A percentile compares a stretch with the other conserved stretches of the same genome.
These are phyloP conservation scores for Podochytrium sp. DNA, from an alignment of 192 early-diverging fungal species.

Conservation along the genomic window DNA sequence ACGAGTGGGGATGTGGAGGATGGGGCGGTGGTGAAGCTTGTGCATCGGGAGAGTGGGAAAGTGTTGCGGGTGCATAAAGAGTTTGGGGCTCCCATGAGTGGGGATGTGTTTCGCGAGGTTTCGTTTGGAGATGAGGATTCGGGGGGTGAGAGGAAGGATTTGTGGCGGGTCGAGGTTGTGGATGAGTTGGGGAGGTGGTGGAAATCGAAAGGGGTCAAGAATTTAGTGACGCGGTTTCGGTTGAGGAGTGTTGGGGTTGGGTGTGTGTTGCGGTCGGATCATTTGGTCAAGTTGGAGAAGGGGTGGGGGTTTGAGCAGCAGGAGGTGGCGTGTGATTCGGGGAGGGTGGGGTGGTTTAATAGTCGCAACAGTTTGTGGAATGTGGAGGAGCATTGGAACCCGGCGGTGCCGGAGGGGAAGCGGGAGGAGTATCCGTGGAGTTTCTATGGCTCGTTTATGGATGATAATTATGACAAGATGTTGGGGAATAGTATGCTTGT, in stretches of 20 bases:
- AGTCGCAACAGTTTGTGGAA: conserved; percentile 81
- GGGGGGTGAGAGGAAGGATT: background rate
- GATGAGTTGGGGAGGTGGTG: conserved; percentile 57
- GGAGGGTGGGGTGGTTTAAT: conserved; percentile 53
- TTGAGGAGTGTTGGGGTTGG: conserved; percentile 71
- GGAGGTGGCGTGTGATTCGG: conserved; percentile 78
- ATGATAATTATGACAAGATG: conserved; percentile 94
- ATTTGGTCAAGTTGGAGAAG: conserved; percentile 41
- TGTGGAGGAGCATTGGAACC: conserved; percentile 86
- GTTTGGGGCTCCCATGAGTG: background rate
- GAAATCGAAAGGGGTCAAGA: background rate
- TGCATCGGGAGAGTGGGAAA: background rate
- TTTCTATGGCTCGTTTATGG: conserved; percentile 84
- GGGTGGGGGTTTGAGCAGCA: conserved; percentile 96
- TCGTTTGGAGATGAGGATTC: conserved; percentile 4
- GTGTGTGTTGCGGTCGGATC: conserved; percentile 77
- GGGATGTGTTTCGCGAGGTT: conserved; percentile 16
- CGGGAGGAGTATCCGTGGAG: conserved; percentile 65
- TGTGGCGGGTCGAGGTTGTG: conserved; percentile 83
- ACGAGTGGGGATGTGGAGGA: conserved; percentile 67
- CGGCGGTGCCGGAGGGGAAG: conserved; percentile 74
- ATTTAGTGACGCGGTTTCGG: conserved; percentile 81
- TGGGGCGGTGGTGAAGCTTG: conserved; percentile 81
- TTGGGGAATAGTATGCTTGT: conserved; percentile 92
- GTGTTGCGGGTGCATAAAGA: background rate